Percentiles rank a stretch among this genome's conserved stretches.
These are phyloP conservation scores for Nigrospora oryzae DNA, from an alignment of 2,329 filamentous ascomycete species.

Conservation along the genomic window DNA sequence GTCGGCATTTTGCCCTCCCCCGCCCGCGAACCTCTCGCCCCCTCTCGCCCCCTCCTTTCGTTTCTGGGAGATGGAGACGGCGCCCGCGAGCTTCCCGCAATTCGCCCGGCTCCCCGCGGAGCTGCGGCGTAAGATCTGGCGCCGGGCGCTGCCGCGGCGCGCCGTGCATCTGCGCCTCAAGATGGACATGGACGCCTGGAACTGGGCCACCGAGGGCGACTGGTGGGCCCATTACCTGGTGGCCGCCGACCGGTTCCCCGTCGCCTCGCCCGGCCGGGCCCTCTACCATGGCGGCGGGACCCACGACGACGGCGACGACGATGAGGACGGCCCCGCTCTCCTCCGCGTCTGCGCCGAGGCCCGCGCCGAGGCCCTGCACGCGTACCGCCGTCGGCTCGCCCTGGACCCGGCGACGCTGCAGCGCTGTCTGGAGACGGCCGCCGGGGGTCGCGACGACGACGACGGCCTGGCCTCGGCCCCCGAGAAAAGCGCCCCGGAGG, in stretches of 20 bases:
- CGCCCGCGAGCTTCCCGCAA: background rate
- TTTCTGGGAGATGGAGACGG: too few relatives aligned
- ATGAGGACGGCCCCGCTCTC: background rate
- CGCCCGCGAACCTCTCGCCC: too few relatives aligned
- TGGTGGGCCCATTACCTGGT: constrained; percentile 5
- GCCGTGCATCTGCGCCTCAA: constrained; percentile 3
- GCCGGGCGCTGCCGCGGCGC: constrained; percentile 2
- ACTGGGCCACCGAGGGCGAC: constrained; percentile 1
- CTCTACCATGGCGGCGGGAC: background rate
- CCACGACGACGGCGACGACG: background rate
- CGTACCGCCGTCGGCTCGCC: background rate
- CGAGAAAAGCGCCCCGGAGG: too few relatives aligned
- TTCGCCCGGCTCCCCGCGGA: constrained; percentile 2
- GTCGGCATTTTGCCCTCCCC: too few relatives aligned
- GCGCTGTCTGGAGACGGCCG: background rate
- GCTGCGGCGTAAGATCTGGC: constrained; percentile 4
- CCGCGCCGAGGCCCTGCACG: background rate
- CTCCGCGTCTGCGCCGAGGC: constrained; percentile 4
- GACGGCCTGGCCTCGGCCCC: too few relatives aligned
- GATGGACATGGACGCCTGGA: constrained; percentile 4
- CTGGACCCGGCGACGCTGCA: background rate
- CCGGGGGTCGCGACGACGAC: background rate
- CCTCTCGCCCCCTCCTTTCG: too few relatives aligned
- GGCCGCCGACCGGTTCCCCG: background rate
- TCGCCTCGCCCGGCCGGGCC: background rate